Evolutionary conservation across 495 filamentous ascomycete genomes (phyloP).

Genomic region (Darksidea phi): DNA sequence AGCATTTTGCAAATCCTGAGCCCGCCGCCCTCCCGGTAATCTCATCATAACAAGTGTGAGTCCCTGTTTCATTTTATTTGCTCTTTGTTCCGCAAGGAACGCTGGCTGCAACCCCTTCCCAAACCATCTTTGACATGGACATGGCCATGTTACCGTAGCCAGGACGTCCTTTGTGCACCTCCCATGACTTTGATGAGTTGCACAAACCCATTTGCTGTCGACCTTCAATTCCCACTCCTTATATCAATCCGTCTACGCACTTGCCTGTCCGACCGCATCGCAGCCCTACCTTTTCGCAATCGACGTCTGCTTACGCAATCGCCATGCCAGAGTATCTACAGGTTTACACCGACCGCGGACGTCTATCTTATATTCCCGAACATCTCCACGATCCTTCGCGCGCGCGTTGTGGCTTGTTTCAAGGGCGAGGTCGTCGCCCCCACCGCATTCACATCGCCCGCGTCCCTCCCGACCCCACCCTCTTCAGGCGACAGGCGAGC

Average conservation of each 20-base stretch:
- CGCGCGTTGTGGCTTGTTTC: slow-evolving; percentile 24
- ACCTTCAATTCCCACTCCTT: background rate
- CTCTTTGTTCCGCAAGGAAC: slow-evolving; percentile 34
- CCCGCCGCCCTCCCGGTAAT: slow-evolving; percentile 6
- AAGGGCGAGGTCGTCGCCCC: slow-evolving; percentile 28
- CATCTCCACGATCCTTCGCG: slow-evolving; percentile 24
- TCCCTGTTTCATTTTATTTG: slow-evolving; percentile 28
- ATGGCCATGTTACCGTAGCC: slow-evolving; percentile 26
- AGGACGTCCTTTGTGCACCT: slow-evolving; percentile 31
- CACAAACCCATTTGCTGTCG: slow-evolving; percentile 22
- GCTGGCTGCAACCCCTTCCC: slow-evolving; percentile 18
- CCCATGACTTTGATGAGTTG: slow-evolving; percentile 28
- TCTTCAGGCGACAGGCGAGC: slow-evolving; percentile 16
- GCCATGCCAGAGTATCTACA: slow-evolving; percentile 34
- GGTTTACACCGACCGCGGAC: slow-evolving; percentile 32
- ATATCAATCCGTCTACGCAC: background rate
- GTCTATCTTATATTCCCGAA: slow-evolving; percentile 34
- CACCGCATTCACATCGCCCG: slow-evolving; percentile 35
- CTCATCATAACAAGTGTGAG: slow-evolving; percentile 23
- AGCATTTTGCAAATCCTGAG: slow-evolving; percentile 17
- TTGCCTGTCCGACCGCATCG: background rate
- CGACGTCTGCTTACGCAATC: slow-evolving; percentile 15
- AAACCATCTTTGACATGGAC: slow-evolving; percentile 26
- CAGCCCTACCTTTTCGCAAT: slow-evolving; percentile 3
- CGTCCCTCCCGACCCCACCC: slow-evolving; percentile 28